These are phyloP conservation scores for Asparagopsis taxiformis DNA, from an alignment of 31 red algal genomes.

Conservation along the genomic window DNA sequence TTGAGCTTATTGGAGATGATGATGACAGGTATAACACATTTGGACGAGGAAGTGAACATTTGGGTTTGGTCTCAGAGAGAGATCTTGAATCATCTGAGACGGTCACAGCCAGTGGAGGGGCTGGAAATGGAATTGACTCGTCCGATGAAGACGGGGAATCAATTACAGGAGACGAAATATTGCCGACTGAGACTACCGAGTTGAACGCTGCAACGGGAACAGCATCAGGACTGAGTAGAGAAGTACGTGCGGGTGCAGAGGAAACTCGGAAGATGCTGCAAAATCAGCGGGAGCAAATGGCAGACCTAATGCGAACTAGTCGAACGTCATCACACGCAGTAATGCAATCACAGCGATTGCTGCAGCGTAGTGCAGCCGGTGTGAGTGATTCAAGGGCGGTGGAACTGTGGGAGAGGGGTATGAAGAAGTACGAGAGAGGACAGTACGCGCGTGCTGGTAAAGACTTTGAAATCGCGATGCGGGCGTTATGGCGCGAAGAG, in stretches of 20 bases:
- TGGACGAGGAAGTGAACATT: too few species aligned
- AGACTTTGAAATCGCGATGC: constrained; percentile 29
- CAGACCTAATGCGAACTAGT: not conserved
- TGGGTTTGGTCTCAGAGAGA: not conserved
- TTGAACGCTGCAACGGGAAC: too few species aligned
- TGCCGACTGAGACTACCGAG: not conserved
- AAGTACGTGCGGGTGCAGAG: constrained; percentile 16
- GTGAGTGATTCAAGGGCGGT: not conserved
- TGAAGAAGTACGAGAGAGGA: constrained; percentile 6
- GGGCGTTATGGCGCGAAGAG: constrained; percentile 5
- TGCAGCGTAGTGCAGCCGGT: not conserved
- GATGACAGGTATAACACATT: not conserved
- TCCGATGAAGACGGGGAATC: constrained; percentile 1
- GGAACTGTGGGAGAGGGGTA: constrained; percentile 27
- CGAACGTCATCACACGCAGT: not conserved
- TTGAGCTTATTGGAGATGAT: not conserved
- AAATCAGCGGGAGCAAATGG: constrained; percentile 12
- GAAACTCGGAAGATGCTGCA: constrained; percentile 10
- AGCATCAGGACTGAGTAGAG: too few species aligned
- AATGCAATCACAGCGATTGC: constrained; percentile 20
- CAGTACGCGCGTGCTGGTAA: constrained; percentile 18
- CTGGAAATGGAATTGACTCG: not conserved
- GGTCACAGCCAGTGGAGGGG: not conserved
- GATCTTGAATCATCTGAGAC: constrained; percentile 8
- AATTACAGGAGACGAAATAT: not conserved